phyloP scores from a whole-genome alignment of 1,139 yeast genomes.

The Yamadazyma conglobata region DNA sequence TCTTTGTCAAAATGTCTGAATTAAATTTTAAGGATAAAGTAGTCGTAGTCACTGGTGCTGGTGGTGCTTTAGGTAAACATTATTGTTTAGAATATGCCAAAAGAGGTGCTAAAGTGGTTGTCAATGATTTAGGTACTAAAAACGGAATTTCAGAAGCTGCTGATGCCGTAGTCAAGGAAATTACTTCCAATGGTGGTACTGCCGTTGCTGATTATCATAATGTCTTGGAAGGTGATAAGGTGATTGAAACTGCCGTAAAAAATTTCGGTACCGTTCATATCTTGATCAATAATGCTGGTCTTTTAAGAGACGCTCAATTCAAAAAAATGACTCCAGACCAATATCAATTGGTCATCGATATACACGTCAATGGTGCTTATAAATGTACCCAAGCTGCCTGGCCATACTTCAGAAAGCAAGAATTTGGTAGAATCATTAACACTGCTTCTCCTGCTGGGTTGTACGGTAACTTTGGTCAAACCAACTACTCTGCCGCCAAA shows the following conservation, averaged over 20 bases:
- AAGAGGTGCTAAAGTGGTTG: slow-evolving; percentile 90
- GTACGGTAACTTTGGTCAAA: slow-evolving; percentile 95
- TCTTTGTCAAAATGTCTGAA: slow-evolving; percentile 25
- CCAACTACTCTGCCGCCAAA: slow-evolving; percentile 94
- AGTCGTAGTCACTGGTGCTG: slow-evolving; percentile 93
- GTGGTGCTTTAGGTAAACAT: slow-evolving; percentile 91
- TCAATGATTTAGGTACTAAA: slow-evolving; percentile 81
- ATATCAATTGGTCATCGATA: slow-evolving; percentile 76
- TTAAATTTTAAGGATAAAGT: slow-evolving; percentile 71
- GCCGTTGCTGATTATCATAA: slow-evolving; percentile 96
- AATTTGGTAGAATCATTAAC: slow-evolving; percentile 83
- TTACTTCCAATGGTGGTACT: slow-evolving; percentile 67
- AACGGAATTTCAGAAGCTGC: slow-evolving; percentile 72
- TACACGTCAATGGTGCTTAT: slow-evolving; percentile 87
- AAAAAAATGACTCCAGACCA: slow-evolving; percentile 82
- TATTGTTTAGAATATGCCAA: slow-evolving; percentile 86
- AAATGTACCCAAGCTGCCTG: slow-evolving; percentile 88
- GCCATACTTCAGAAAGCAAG: slow-evolving; percentile 84
- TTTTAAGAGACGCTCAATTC: slow-evolving; percentile 71
- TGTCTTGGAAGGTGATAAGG: slow-evolving; percentile 82
- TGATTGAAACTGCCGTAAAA: slow-evolving; percentile 81
- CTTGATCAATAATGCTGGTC: slow-evolving; percentile 92
- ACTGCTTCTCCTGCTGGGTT: slow-evolving; percentile 97
- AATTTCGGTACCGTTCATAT: slow-evolving; percentile 88
- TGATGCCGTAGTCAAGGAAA: slow-evolving; percentile 84